Percentiles rank a stretch among this genome's conserved stretches.
Evolutionary conservation across 2,329 filamentous ascomycete genomes (phyloP).

Genomic region (Drechslera avenae): DNA sequence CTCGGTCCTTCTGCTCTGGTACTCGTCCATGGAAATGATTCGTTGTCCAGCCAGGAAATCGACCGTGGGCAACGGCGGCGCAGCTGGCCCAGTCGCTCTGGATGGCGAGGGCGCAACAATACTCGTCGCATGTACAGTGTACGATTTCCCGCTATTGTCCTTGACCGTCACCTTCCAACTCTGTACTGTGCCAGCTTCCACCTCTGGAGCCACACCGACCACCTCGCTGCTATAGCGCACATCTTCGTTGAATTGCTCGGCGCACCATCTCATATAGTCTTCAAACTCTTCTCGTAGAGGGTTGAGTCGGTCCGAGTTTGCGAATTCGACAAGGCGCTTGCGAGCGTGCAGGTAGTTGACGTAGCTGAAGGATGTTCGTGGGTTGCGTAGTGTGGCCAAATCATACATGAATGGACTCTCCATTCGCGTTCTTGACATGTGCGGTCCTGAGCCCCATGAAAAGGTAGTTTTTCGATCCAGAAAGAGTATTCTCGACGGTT

Average conservation of each 20-base stretch:
- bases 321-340: constrained; percentile 42
- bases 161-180: constrained; percentile 39
- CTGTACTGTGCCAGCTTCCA: constrained; percentile 21
- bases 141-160: constrained; percentile 30
- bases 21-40: constrained; percentile 42
- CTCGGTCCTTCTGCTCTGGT: constrained; percentile 37
- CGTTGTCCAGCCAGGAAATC: constrained; percentile 43
- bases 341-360: constrained; percentile 41
- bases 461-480: constrained; percentile 42
- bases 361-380: constrained; percentile 44
- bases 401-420: constrained; percentile 44
- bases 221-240: constrained; percentile 42
- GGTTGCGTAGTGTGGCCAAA: constrained; percentile 44
- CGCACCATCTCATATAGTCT: constrained; percentile 47
- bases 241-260: constrained; percentile 40
- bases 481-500: constrained; percentile 36
- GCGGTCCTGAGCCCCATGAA: constrained; percentile 38
- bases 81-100: constrained; percentile 15
- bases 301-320: constrained; percentile 46
- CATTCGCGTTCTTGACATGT: constrained; percentile 43
- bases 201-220: constrained; percentile 36
- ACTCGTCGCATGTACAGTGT: constrained; percentile 33
- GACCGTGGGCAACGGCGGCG: constrained; percentile 29
- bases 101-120: constrained; percentile 36
- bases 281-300: constrained; percentile 47